Evolutionary conservation across 2,329 filamentous ascomycete genomes (phyloP), one percentile per base, ranked within the genome.

Genomic region (Aspergillus ruber): DNA sequence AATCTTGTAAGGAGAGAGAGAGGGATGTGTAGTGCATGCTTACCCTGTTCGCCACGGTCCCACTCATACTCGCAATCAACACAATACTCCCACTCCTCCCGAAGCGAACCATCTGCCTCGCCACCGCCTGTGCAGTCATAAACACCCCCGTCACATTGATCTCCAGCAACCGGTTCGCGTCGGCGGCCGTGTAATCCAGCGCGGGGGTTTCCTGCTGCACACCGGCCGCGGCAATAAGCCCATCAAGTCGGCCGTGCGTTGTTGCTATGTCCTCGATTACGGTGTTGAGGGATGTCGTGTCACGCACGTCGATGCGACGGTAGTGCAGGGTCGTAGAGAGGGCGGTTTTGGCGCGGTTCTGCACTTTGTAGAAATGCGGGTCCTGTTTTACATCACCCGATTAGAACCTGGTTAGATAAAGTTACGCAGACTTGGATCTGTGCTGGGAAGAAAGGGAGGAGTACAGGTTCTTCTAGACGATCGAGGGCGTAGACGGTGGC

Each of bases 131-230:
- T 6, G 79, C 73, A 6, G 80, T 81, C 79, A 83, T 82, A 62
- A 83, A 79, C 5, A 79, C 78, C 8, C 80, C 80, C 0, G 79
- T 82, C 43, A 82, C 72, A 56, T 82, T 82, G 53, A 82, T 70
- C 55, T 80, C 77, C 51, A 83, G 78, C 79, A 84, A 83, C 48
- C 70, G 75, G 56, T 82, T 82, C 46, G 78, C 74, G 56, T 83
- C 80, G 60, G 81, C 76, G 45, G 76, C 72, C 1, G 74, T 74
- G 64, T 95, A 94, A 43, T 95, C 88, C 46, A 95, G 74, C 1
- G 90, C 89, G 0, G 87, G 71, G 0, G 83, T 89, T 70, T 94
- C 88, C 68, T 94, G 86, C 70, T 95, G 88, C 36, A 82, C 73
- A 1, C 83, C 84, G 0, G 84, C 85, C 0, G 83, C 83, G 0